phyloP scores from a whole-genome alignment of 2,329 filamentous ascomycete genomes.

The Macrophomina pseudophaseolina region DNA sequence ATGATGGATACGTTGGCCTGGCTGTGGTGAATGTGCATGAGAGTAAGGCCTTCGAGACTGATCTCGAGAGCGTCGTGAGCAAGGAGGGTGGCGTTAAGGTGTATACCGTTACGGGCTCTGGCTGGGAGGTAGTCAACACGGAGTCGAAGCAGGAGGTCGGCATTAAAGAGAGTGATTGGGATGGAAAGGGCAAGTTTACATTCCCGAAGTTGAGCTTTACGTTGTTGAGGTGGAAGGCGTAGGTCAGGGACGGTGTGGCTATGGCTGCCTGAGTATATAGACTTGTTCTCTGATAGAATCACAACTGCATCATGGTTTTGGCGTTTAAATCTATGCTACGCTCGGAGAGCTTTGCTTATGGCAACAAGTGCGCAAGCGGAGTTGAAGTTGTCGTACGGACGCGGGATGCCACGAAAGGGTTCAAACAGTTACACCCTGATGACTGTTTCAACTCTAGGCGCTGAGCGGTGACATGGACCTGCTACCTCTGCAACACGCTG shows the following conservation, averaged over 20 bases:
- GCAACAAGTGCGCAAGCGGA: too few species aligned
- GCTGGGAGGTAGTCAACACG: slow-evolving; percentile 66
- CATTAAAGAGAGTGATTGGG: slow-evolving; percentile 66
- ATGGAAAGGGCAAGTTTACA: slow-evolving; percentile 64
- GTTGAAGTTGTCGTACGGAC: too few species aligned
- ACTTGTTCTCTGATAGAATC: background rate
- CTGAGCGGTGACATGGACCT: too few species aligned
- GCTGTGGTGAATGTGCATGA: slow-evolving; percentile 75
- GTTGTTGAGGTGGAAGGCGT: slow-evolving; percentile 62
- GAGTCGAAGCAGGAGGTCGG: slow-evolving; percentile 66
- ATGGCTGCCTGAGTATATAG: background rate
- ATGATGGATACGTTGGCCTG: slow-evolving; percentile 66
- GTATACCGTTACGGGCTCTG: slow-evolving; percentile 65
- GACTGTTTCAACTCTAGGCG: too few species aligned
- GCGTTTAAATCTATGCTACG: too few species aligned
- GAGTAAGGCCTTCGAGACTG: slow-evolving; percentile 62
- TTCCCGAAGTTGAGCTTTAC: slow-evolving; percentile 76
- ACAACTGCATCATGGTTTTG: too few species aligned
- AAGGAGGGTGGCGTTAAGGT: slow-evolving; percentile 60
- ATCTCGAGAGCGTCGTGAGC: slow-evolving; percentile 60
- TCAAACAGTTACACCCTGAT: too few species aligned
- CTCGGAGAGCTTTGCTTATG: too few species aligned
- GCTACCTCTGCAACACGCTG: too few species aligned
- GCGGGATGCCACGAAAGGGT: too few species aligned
- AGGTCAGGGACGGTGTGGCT: background rate